phyloP scores from a whole-genome alignment of 2,329 filamentous ascomycete genomes.

The Drechslera avenae region DNA sequence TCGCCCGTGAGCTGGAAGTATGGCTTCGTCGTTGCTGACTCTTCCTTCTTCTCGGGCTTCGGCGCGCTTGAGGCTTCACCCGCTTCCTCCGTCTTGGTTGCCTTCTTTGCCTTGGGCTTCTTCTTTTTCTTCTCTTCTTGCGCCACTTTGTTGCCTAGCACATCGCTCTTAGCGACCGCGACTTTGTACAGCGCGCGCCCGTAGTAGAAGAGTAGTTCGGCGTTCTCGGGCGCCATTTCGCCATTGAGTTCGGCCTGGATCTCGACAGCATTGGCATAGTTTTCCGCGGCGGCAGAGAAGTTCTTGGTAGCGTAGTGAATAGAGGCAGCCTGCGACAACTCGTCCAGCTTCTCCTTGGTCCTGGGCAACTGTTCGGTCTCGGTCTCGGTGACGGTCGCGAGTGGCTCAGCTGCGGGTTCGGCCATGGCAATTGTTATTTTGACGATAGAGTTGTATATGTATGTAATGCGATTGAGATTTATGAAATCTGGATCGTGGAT shows the following conservation, averaged over 20 bases:
- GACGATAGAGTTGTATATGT: background rate
- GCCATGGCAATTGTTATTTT: conserved; percentile 27
- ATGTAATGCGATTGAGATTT: conserved; percentile 13
- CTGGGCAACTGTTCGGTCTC: conserved; percentile 39
- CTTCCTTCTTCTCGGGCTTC: conserved; percentile 52
- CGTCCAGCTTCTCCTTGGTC: conserved; percentile 69
- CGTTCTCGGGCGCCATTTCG: conserved; percentile 88
- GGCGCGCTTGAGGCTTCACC: conserved; percentile 37
- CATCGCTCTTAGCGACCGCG: conserved; percentile 91
- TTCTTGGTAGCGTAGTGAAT: conserved; percentile 89
- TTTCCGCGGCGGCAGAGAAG: conserved; percentile 81
- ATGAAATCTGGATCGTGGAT: background rate
- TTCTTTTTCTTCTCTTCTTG: conserved; percentile 61
- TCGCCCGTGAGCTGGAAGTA: conserved; percentile 93
- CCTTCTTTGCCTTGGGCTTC: conserved; percentile 57
- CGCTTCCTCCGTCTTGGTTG: conserved; percentile 45
- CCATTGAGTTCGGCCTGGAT: conserved; percentile 91
- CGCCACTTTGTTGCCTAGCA: conserved; percentile 81
- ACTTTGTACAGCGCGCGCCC: conserved; percentile 93
- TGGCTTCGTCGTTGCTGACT: conserved; percentile 67
- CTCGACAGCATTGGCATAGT: conserved; percentile 86
- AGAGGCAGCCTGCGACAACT: conserved; percentile 79
- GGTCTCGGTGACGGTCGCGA: conserved; percentile 26
- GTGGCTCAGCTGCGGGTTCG: conserved; percentile 26
- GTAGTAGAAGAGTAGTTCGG: conserved; percentile 92